These are phyloP conservation scores for Microbotryum scabiosae DNA, from an alignment of 1,284 basidiomycete genomes.

Conservation along the genomic window DNA sequence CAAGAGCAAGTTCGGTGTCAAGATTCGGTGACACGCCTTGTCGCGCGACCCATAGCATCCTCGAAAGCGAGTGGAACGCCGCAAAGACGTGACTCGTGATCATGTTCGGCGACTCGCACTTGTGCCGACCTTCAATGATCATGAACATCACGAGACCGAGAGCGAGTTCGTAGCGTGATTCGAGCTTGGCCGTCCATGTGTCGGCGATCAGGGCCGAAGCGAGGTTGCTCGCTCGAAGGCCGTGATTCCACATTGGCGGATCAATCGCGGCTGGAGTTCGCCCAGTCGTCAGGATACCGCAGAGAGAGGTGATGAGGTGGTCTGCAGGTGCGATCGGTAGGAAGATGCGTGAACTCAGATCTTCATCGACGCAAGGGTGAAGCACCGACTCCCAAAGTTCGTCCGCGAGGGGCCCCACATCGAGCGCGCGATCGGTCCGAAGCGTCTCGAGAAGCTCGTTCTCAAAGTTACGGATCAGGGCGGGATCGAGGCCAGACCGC, in stretches of 20 bases:
- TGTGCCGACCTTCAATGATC: conserved; percentile 35
- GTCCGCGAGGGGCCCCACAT: conserved; percentile 27
- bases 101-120: conserved; percentile 23
- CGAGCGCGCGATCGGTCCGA: conserved; percentile 7
- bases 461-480: conserved; percentile 22
- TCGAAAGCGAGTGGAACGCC: conserved; percentile 38
- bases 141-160: conserved; percentile 38
- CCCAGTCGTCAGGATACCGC: not conserved
- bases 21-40: conserved; percentile 33
- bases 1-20: conserved; percentile 1
- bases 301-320: too few relatives aligned
- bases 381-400: conserved; percentile 35
- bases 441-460: conserved; percentile 15
- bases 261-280: not conserved
- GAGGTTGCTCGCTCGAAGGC: conserved; percentile 31
- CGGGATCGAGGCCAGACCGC: conserved; percentile 1
- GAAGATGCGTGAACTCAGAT: conserved; percentile 15
- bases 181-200: conserved; percentile 32
- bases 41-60: conserved; percentile 38
- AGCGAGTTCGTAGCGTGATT: conserved; percentile 37
- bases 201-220: conserved; percentile 39
- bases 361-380: conserved; percentile 32
- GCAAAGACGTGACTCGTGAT: conserved; percentile 31
- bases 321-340: too few relatives aligned
- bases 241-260: not conserved